Evolutionary conservation across 306 rosid species (phyloP).

Genomic region (Medicago arabica): DNA sequence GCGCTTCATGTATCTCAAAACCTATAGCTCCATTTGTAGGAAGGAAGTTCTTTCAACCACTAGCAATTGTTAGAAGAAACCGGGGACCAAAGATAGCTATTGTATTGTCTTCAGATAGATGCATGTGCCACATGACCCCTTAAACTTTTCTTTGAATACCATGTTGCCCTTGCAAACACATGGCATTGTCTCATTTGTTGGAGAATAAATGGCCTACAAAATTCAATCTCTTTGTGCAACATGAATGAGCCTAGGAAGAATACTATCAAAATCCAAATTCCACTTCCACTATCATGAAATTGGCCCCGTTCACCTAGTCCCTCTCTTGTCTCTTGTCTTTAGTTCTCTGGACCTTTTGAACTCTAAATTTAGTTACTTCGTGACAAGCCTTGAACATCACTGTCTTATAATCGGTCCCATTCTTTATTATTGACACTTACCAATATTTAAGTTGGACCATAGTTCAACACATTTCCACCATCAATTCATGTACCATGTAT

Average conservation of each 20-base stretch:
- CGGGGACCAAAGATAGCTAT: constrained; percentile 53
- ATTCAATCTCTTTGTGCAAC: constrained; percentile 37
- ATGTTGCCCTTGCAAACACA: constrained; percentile 52
- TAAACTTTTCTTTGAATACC: constrained; percentile 32
- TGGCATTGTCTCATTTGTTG: constrained; percentile 59
- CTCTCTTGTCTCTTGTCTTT: constrained; percentile 42
- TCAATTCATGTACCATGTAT: constrained; percentile 24
- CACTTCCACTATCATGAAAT: constrained; percentile 42
- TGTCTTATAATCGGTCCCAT: constrained; percentile 45
- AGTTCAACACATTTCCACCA: constrained; percentile 26
- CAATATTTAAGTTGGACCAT: constrained; percentile 43
- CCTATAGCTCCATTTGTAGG: constrained; percentile 31
- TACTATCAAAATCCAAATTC: constrained; percentile 37
- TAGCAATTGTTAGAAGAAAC: constrained; percentile 45
- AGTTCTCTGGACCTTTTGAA: constrained; percentile 30
- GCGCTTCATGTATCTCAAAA: neutral
- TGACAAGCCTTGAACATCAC: constrained; percentile 43
- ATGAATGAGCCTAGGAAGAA: constrained; percentile 25
- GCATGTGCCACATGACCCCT: constrained; percentile 46
- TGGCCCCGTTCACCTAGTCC: constrained; percentile 45
- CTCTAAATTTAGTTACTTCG: constrained; percentile 39
- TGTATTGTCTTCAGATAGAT: constrained; percentile 48
- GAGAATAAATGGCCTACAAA: constrained; percentile 34
- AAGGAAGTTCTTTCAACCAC: constrained; percentile 43
- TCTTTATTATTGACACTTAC: constrained; percentile 38